These are phyloP conservation scores for Barbarea vulgaris DNA, from an alignment of 345 rosid species.

Conservation along the genomic window DNA sequence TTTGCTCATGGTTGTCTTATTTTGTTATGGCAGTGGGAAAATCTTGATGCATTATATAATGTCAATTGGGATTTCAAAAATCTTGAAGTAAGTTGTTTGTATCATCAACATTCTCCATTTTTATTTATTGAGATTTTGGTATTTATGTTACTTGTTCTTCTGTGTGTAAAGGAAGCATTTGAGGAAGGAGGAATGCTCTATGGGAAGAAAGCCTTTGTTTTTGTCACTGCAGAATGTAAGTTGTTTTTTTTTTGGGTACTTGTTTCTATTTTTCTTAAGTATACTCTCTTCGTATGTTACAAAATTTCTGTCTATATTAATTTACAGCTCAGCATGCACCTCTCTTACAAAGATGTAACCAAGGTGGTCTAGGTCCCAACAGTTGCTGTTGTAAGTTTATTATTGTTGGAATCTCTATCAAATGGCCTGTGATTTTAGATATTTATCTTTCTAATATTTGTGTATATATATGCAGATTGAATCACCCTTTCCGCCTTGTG, in stretches of 20 bases:
- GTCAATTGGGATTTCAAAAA: slow-evolving; percentile 80
- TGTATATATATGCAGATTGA: slow-evolving; percentile 57
- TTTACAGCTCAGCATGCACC: slow-evolving; percentile 91
- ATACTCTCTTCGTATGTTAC: too few relatives aligned
- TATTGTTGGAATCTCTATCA: neutral
- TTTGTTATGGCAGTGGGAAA: slow-evolving; percentile 67
- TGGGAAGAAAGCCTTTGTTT: slow-evolving; percentile 76
- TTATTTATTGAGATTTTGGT: slow-evolving; percentile 8
- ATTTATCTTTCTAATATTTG: neutral
- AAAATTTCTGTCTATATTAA: too few relatives aligned
- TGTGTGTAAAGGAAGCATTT: slow-evolving; percentile 66
- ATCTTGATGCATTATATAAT: slow-evolving; percentile 61
- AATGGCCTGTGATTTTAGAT: too few relatives aligned
- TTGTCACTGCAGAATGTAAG: slow-evolving; percentile 85
- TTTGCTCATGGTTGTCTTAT: slow-evolving; percentile 17
- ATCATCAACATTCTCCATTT: neutral
- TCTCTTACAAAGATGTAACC: slow-evolving; percentile 45
- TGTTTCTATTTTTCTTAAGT: neutral
- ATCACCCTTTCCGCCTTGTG: slow-evolving; percentile 86
- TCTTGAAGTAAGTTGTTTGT: slow-evolving; percentile 67
- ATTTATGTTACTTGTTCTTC: neutral
- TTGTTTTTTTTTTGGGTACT: neutral
- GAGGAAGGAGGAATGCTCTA: slow-evolving; percentile 82
- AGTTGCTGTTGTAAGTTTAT: slow-evolving; percentile 86
- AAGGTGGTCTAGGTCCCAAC: slow-evolving; percentile 58